Percentiles rank a stretch among this genome's conserved stretches.
Evolutionary conservation across 139 green algal species (phyloP).

Genomic region (Deuterostichococcus epilithicus): DNA sequence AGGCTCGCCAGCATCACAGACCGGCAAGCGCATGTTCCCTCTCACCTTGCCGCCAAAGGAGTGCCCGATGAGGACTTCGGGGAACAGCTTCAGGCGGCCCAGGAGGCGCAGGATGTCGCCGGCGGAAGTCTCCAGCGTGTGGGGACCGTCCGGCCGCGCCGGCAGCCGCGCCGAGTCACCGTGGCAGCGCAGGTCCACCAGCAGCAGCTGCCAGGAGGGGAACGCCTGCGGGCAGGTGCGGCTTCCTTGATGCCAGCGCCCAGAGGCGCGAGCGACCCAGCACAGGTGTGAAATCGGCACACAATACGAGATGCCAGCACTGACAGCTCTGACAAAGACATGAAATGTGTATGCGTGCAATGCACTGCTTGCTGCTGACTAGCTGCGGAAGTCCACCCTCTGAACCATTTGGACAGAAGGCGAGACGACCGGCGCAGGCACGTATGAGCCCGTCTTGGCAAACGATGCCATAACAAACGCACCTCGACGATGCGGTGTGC

Average conservation of each 20-base stretch:
- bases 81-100: slow-evolving; percentile 77
- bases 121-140: slow-evolving; percentile 64
- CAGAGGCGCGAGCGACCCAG: background rate
- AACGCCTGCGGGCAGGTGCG: slow-evolving; percentile 47
- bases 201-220: slow-evolving; percentile 82
- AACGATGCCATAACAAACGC: too few species aligned
- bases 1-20: too few species aligned
- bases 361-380: too few species aligned
- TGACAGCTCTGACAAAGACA: too few species aligned
- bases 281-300: background rate
- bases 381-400: too few species aligned
- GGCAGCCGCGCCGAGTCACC: slow-evolving; percentile 65
- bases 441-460: too few species aligned
- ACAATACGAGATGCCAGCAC: too few species aligned
- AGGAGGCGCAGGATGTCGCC: slow-evolving; percentile 73
- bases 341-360: too few species aligned
- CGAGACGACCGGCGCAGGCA: too few species aligned
- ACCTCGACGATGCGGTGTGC: slow-evolving; percentile 70
- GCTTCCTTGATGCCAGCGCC: background rate
- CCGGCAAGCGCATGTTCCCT: too few species aligned
- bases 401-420: too few species aligned
- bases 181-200: slow-evolving; percentile 92
- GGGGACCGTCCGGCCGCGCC: slow-evolving; percentile 19
- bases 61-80: slow-evolving; percentile 86
- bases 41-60: slow-evolving; percentile 84